Base-by-base conservation (phyloP, 2,329 filamentous ascomycete species). In the Botryotinia narcissicola region DNA sequence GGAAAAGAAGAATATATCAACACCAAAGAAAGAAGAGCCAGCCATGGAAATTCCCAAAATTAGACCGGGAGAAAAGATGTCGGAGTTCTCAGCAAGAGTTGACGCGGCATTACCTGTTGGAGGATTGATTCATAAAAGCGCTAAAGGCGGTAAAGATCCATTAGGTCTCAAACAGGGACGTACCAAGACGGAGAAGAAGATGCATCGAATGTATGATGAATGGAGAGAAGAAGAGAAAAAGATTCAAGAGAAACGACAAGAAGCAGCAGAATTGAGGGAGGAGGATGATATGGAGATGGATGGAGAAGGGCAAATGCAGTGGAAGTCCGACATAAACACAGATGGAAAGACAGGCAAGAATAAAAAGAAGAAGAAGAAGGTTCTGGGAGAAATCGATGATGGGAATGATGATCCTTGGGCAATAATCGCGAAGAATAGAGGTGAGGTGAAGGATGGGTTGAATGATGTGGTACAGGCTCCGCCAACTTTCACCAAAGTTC, bases 101-200 rank as follows among this genome's bases (percentile, higher is more conserved):
- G 92, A 98, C 80, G 92, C 93, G 67, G 90, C 93, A 0, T 85
- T 98, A 10, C 95, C 95, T 0, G 84, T 99, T 0, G 85, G 89
- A 12, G 91, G 91, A 0, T 85, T 98, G 14, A 85, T 89, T 73
- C 89, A 86, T 76, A 92, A 91, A 79, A 87, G 86, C 0, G 82
- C 75, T 14, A 89, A 86, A 77, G 84, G 86, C 59, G 90, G 88
- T 70, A 91, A 89, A 76, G 90, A 91, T 74, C 87, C 90, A 10
- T 88, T 48, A 89, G 80, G 92, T 0, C 79, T 91, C 14, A 92
- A 93, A 80, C 87, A 90, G 29, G 87, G 89, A 75, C 87, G 89
- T 70, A 98, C 95, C 9, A 92, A 91, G 81, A 96, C 95, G 79
- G 95, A 98, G 84, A 92, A 90, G 81, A 91, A 92, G 77, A 91